These are phyloP conservation scores for Coemansia javaensis DNA, from an alignment of 192 early-diverging fungal genomes.

Conservation along the genomic window DNA sequence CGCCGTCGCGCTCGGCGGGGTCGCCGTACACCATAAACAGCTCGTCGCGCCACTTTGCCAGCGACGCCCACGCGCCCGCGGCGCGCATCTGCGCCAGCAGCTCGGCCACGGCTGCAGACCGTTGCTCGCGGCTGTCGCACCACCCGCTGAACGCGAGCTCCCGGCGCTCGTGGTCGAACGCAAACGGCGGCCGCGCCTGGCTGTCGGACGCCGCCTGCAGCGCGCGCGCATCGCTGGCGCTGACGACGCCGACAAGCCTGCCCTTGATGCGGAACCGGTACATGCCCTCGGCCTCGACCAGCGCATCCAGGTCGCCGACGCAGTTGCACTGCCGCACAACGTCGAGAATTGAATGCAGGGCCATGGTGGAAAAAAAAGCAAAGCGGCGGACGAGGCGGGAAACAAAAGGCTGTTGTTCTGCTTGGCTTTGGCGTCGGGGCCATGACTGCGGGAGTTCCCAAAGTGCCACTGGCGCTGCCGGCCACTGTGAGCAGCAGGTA, in stretches of 20 bases:
- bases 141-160: conserved; percentile 5
- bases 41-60: conserved; percentile 76
- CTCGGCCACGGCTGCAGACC: conserved; percentile 9
- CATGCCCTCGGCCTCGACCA: background rate
- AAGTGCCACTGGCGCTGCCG: too few relatives aligned
- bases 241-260: background rate
- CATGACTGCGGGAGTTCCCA: too few relatives aligned
- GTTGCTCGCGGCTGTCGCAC: background rate
- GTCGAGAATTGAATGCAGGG: background rate
- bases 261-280: conserved; percentile 2
- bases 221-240: background rate
- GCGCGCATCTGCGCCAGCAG: conserved; percentile 13
- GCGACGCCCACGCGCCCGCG: conserved; percentile 11
- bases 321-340: conserved; percentile 3
- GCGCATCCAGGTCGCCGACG: background rate
- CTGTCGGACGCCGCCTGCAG: conserved; percentile 2
- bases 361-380: too few relatives aligned
- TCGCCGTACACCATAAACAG: conserved; percentile 74
- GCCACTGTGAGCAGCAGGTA: too few relatives aligned
- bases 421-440: too few relatives aligned
- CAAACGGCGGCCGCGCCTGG: conserved; percentile 4
- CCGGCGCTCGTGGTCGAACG: background rate
- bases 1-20: conserved; percentile 8
- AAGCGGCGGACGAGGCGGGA: too few relatives aligned
- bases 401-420: too few relatives aligned